Evolutionary conservation across 208 protist species (phyloP).

Genomic region (Acanthamoeba sp.): DNA sequence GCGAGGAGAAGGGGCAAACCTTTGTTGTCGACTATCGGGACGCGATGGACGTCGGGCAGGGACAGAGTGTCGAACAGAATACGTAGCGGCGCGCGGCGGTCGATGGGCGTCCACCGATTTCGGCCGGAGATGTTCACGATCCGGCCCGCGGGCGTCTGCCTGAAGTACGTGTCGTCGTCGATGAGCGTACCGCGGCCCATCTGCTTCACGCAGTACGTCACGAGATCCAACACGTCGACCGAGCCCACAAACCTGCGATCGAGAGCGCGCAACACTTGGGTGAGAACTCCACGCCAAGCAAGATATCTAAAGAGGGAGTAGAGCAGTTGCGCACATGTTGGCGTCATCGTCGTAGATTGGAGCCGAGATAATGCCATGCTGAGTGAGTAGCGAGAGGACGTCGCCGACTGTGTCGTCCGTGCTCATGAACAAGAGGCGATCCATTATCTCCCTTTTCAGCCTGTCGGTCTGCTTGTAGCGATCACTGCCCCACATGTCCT

Average conservation of each 20-base stretch:
- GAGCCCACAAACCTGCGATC: constrained; percentile 61
- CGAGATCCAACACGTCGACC: constrained; percentile 39
- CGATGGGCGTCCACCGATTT: constrained; percentile 37
- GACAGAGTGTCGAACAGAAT: constrained; percentile 45
- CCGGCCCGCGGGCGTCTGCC: neutral
- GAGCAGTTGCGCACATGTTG: constrained; percentile 5
- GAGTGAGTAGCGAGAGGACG: neutral
- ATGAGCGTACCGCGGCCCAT: neutral
- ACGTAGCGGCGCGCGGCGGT: constrained; percentile 5
- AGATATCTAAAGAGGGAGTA: no score
- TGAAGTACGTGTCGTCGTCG: neutral
- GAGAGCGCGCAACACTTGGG: no score
- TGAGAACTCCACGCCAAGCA: neutral
- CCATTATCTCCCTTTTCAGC: constrained; percentile 12
- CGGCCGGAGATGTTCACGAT: constrained; percentile 64
- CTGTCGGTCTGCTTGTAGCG: neutral
- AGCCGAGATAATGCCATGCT: constrained; percentile 2
- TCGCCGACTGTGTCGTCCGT: constrained; percentile 8
- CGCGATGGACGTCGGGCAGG: constrained; percentile 30
- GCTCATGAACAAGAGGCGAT: neutral
- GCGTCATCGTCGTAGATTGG: constrained; percentile 52
- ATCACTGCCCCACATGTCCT: constrained; percentile 22
- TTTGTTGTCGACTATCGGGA: constrained; percentile 31
- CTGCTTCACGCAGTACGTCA: constrained; percentile 52
- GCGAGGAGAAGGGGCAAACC: neutral